Base-by-base conservation (phyloP, 2,329 filamentous ascomycete species). In the Dissoconium aciculare region DNA sequence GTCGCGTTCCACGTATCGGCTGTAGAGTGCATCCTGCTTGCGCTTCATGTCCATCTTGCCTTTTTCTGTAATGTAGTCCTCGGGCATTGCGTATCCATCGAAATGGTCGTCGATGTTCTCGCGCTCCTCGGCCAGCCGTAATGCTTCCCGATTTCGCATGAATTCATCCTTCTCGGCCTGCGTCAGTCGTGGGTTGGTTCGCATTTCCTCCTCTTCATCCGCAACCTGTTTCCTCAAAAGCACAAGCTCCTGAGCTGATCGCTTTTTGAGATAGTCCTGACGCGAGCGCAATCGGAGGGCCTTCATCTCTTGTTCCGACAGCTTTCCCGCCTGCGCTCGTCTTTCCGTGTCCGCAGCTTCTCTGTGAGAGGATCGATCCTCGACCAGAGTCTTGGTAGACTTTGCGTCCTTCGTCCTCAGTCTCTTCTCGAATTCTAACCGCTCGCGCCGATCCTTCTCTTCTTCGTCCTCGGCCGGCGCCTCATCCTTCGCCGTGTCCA, bases 1-100 rank as follows among this genome's bases (percentile, higher is more conserved):
- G 45, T 92, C 84, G 37, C 71, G 70, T 39, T 94, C 85, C 3
- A 93, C 76, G 44, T 93, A 87, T 30, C 85, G 73, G 53, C 83
- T 85, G 58, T 92, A 93, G 8, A 98, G 66, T 0, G 81, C 82
- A 14, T 91, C 81, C 40, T 89, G 73, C 53, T 95, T 95, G 52
- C 80, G 79, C 52, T 79, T 84, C 44, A 69, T 68, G 51, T 92
- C 80, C 39, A 92, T 76, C 50, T 91, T 89, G 13, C 83, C 84
- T 56, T 87, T 85, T 52, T 91, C 84, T 0, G 81, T 93, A 39
- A 93, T 87, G 51, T 93, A 93, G 52, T 94, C 84, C 41, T 94
- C 85, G 0, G 87, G 89, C 61, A 98, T 76, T 42, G 77, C 69
- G 57, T 95, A 98, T 2, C 87, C 87, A 59, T 94, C 85, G 12